Percentiles rank a stretch among this genome's conserved stretches.
Evolutionary conservation across 176 grass and related monocot genomes (phyloP).

Genomic region (Dactylis glomerata): DNA sequence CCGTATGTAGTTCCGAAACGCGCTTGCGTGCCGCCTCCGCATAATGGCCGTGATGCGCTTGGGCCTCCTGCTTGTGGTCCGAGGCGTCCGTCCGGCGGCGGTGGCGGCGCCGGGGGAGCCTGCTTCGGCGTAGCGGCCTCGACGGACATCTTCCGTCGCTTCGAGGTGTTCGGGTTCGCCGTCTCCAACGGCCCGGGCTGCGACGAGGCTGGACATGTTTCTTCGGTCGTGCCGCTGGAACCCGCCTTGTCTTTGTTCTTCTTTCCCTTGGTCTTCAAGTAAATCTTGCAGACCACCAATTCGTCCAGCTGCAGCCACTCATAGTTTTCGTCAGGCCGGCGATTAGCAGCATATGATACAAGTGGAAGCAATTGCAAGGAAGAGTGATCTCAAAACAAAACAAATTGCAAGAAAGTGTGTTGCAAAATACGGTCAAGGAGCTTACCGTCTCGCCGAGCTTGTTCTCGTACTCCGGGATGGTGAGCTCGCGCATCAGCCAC

Average conservation of each 20-base stretch:
- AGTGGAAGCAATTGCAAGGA: background rate
- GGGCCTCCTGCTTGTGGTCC: background rate
- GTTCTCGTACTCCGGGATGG: background rate
- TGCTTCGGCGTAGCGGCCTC: background rate
- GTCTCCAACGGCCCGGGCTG: background rate
- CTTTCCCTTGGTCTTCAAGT: background rate
- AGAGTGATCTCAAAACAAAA: no score
- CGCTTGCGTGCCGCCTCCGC: background rate
- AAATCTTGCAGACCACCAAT: constrained; percentile 21
- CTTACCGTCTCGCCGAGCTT: background rate
- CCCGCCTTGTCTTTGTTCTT: background rate
- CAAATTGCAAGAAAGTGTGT: no score
- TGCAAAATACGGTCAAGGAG: no score
- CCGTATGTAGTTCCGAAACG: background rate
- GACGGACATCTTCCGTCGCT: background rate
- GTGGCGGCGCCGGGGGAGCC: background rate
- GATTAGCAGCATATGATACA: background rate
- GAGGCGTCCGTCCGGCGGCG: background rate
- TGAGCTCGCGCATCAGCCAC: constrained; percentile 44
- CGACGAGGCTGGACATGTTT: background rate
- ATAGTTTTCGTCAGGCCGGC: background rate
- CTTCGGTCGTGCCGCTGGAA: background rate
- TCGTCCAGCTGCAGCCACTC: constrained; percentile 18
- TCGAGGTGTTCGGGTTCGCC: background rate
- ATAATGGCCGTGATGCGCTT: background rate